phyloP scores from a whole-genome alignment of 1,284 basidiomycete genomes.

The Leccinum fallax region DNA sequence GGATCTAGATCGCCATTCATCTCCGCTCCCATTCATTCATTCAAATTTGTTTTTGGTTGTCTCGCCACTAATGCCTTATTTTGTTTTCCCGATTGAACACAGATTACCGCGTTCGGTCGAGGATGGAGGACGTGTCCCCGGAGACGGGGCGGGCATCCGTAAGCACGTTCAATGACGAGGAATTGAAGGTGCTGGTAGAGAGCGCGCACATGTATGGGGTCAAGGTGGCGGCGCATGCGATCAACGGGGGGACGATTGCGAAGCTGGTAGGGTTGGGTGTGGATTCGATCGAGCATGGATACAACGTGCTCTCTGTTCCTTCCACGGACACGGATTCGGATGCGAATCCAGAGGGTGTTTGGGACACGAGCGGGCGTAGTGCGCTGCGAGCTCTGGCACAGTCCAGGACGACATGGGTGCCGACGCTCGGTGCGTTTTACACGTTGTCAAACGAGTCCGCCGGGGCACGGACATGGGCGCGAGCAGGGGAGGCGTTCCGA shows the following conservation, averaged over 20 bases:
- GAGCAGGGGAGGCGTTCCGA: slow-evolving; percentile 44
- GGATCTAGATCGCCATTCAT: slow-evolving; percentile 25
- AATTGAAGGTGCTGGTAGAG: slow-evolving; percentile 53
- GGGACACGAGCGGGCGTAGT: neutral
- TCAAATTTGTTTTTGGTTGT: neutral
- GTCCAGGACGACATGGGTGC: slow-evolving; percentile 51
- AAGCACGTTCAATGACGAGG: slow-evolving; percentile 48
- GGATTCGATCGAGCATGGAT: slow-evolving; percentile 55
- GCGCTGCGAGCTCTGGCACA: slow-evolving; percentile 32
- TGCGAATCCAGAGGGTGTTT: neutral
- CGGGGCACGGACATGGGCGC: slow-evolving; percentile 40
- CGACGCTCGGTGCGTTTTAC: slow-evolving; percentile 59
- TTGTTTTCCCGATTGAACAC: slow-evolving; percentile 2
- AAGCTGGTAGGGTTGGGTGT: slow-evolving; percentile 42
- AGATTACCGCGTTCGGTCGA: slow-evolving; percentile 57
- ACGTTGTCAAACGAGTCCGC: slow-evolving; percentile 26
- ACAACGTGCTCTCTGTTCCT: slow-evolving; percentile 25
- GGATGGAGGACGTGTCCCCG: slow-evolving; percentile 44
- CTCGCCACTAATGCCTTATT: neutral
- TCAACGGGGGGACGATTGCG: slow-evolving; percentile 41
- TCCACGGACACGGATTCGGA: neutral
- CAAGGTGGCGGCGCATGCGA: slow-evolving; percentile 63
- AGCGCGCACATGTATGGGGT: slow-evolving; percentile 55
- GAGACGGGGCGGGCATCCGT: slow-evolving; percentile 37
- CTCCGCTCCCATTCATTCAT: slow-evolving; percentile 21